Evolutionary conservation across 169 alveolate genomes (phyloP), one percentile per base, ranked within the genome.

Genomic region (Plasmodium gaboni): DNA sequence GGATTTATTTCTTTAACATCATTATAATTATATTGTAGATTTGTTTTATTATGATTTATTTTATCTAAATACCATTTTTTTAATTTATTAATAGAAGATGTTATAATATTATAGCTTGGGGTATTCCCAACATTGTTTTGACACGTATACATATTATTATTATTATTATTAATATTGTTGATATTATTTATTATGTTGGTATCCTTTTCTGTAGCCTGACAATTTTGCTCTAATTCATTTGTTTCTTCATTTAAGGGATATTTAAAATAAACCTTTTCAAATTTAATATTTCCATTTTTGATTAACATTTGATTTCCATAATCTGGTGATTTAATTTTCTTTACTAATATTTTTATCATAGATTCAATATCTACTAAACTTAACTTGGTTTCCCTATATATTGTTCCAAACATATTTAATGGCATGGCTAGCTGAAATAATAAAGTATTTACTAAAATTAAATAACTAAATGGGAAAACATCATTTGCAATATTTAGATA

Each of bases 391-490:
- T 94, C 95, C 26, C 96, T 32, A 88, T 94, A 94, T 78, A 92
- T 94, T n/a, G 96, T 94, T 6, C 96, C 96, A 15, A 94, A 92
- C 93, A 94, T 92, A 70, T 94, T 94, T 55, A 94, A 92, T 53
- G 96, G 96, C 87, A 94, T 92, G 15, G 95, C 95, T 50, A 94
- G 73, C 51, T 94, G 96, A 85, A 94, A 94, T 9, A 94, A 78
- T 48, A 94, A 71, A 0, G 96, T 94, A 32, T 94, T 94, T 17
- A 94, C 96, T 13, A 94, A 85, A 15, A 94, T 85, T 15, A 94
- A 92, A 59, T 89, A 92, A 24, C 94, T 93, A 51, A 86, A 86
- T 55, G 93, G 89, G 67, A 90, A 83, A n/a, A 93, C 73, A 42
- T 74, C 88, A 55, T 94, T 94, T 19, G 76, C 86, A n/a, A 89